Percentiles rank a stretch among this genome's conserved stretches.
Conservation (phyloP, 2,329 filamentous ascomycete species). For the Pestalotiopsis sp. region DNA sequence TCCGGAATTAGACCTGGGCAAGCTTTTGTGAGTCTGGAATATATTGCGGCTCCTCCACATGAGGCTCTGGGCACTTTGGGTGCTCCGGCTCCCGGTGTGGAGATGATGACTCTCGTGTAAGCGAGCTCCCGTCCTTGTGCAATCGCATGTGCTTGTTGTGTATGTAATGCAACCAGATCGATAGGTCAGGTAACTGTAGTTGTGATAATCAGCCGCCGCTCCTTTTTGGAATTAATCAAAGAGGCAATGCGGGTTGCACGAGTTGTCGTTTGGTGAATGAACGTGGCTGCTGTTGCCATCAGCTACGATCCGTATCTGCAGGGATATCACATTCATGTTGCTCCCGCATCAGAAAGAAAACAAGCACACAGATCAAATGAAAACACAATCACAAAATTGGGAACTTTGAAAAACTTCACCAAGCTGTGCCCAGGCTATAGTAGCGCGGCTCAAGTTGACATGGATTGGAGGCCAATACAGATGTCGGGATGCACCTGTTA, state of each 20-base stretch:
- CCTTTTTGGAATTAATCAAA: neutral
- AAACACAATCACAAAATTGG: neutral
- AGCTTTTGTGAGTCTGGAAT: neutral
- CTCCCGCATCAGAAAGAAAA: neutral
- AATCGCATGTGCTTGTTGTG: neutral
- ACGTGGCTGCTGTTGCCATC: neutral
- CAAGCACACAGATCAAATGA: neutral
- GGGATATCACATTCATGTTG: neutral
- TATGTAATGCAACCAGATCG: neutral
- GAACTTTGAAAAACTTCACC: neutral
- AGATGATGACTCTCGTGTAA: neutral
- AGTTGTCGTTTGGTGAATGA: neutral
- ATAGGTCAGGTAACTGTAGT: neutral
- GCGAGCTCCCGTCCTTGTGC: neutral
- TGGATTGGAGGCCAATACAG: no score
- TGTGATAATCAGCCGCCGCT: neutral
- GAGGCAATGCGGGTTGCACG: neutral
- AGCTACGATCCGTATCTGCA: neutral
- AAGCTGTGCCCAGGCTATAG: neutral
- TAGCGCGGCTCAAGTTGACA: neutral
- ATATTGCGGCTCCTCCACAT: slow-evolving; percentile 12
- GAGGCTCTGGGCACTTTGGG: slow-evolving; percentile 13
- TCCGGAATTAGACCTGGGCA: neutral
- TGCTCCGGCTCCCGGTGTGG: neutral
- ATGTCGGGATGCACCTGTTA: no score